Evolutionary conservation across 768 basidiomycete species (phyloP).

Genomic region (Tylopilus vinaceipallidus): DNA sequence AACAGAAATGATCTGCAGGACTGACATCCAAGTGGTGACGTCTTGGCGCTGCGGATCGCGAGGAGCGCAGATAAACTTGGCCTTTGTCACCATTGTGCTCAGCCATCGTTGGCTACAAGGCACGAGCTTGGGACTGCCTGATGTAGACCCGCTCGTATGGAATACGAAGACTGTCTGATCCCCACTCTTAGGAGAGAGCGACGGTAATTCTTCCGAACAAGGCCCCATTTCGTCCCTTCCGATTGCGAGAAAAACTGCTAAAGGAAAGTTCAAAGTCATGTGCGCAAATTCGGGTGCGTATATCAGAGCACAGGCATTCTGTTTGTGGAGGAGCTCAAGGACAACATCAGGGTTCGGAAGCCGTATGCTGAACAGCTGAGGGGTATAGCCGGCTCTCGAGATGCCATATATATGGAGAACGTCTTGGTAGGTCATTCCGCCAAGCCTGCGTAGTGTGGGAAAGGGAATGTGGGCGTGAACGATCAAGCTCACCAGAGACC

Average conservation of each 20-base stretch:
- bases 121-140: conserved; percentile 79
- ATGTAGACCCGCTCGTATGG: conserved; percentile 81
- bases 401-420: conserved; percentile 73
- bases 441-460: conserved; percentile 48
- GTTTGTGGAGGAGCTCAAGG: conserved; percentile 63
- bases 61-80: conserved; percentile 49
- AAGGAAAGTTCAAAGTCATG: conserved; percentile 43
- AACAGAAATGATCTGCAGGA: conserved; percentile 20
- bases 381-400: conserved; percentile 73
- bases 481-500: conserved; percentile 63
- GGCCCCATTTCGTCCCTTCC: conserved; percentile 37
- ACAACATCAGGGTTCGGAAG: conserved; percentile 71
- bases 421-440: conserved; percentile 70
- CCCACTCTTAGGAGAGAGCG: conserved; percentile 34
- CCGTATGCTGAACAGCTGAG: conserved; percentile 76
- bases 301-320: conserved; percentile 62
- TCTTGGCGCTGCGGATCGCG: conserved; percentile 54
- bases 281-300: conserved; percentile 56
- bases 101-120: conserved; percentile 71
- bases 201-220: conserved; percentile 41
- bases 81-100: conserved; percentile 58
- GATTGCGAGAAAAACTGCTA: conserved; percentile 49
- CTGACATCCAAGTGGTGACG: conserved; percentile 72
- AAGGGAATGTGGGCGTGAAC: not conserved
- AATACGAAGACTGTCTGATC: conserved; percentile 63